Percentiles rank a stretch among this genome's conserved stretches.
phyloP scores from a whole-genome alignment of 1,284 basidiomycete genomes.

The Clitocybe nebularis region DNA sequence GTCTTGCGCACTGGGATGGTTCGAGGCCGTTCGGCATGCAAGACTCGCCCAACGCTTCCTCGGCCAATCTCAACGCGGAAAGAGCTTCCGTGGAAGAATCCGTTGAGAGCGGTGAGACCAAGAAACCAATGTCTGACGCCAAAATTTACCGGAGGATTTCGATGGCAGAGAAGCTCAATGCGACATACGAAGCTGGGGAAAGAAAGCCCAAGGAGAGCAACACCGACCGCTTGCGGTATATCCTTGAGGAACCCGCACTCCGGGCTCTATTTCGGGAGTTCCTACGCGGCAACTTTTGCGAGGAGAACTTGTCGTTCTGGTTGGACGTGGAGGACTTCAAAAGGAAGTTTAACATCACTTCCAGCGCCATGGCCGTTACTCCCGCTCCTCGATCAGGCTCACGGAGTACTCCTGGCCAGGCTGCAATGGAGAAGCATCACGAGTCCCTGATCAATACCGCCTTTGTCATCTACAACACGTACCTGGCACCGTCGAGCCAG shows the following conservation, averaged over 20 bases:
- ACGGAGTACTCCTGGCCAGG: slow-evolving; percentile 67
- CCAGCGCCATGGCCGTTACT: slow-evolving; percentile 75
- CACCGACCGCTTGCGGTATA: slow-evolving; percentile 87
- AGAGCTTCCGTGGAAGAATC: slow-evolving; percentile 43
- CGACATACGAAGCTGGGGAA: slow-evolving; percentile 50
- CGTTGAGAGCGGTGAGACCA: slow-evolving; percentile 28
- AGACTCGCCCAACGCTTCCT: slow-evolving; percentile 63
- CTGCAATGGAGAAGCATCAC: slow-evolving; percentile 96
- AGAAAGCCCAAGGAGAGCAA: slow-evolving; percentile 79
- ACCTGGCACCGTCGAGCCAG: slow-evolving; percentile 91
- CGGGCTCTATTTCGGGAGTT: slow-evolving; percentile 93
- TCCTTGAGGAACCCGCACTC: slow-evolving; percentile 90
- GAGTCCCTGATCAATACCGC: slow-evolving; percentile 93
- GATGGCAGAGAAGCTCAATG: slow-evolving; percentile 71
- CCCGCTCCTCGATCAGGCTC: slow-evolving; percentile 32
- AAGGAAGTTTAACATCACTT: slow-evolving; percentile 92
- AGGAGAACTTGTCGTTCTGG: slow-evolving; percentile 98
- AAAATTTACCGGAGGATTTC: slow-evolving; percentile 78
- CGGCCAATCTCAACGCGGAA: slow-evolving; percentile 52
- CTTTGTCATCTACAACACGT: slow-evolving; percentile 92
- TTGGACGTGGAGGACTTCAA: slow-evolving; percentile 97
- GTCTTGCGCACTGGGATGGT: slow-evolving; percentile 79
- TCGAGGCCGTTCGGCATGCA: slow-evolving; percentile 29
- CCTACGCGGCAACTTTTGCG: slow-evolving; percentile 91
- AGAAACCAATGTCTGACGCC: slow-evolving; percentile 40